phyloP scores from a whole-genome alignment of 768 basidiomycete species.

The Pleurotus tuoliensis region DNA sequence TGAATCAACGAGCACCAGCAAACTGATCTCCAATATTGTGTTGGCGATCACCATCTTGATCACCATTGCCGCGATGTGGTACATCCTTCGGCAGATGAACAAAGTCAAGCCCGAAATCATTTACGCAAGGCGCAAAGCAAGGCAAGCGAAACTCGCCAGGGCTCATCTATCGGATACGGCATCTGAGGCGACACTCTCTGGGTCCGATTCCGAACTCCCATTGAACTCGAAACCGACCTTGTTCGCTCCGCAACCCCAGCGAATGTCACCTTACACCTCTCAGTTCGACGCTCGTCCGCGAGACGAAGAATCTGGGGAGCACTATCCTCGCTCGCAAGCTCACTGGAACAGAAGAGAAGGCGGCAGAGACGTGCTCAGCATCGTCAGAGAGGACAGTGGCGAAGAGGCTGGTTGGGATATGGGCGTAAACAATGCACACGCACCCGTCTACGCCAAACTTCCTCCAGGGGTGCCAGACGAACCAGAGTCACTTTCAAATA shows the following conservation, averaged over 20 bases:
- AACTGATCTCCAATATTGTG: slow-evolving; percentile 66
- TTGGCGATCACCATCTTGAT: slow-evolving; percentile 65
- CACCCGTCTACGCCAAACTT: not conserved
- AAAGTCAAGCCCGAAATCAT: slow-evolving; percentile 64
- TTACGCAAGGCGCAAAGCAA: slow-evolving; percentile 66
- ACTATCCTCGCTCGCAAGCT: slow-evolving; percentile 11
- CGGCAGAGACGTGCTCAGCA: not conserved
- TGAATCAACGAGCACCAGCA: slow-evolving; percentile 40
- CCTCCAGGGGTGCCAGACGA: not conserved
- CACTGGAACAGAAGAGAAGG: not conserved
- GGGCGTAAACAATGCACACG: not conserved
- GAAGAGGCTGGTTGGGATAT: slow-evolving; percentile 12
- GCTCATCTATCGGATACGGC: slow-evolving; percentile 16
- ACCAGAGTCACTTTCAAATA: not conserved
- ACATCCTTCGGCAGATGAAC: slow-evolving; percentile 71
- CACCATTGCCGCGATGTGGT: slow-evolving; percentile 80
- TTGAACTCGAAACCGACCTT: slow-evolving; percentile 22
- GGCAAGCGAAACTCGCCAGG: slow-evolving; percentile 50
- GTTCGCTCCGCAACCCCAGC: slow-evolving; percentile 1
- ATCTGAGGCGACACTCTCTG: slow-evolving; percentile 11
- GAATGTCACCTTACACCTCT: not conserved
- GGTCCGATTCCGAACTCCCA: slow-evolving; percentile 5
- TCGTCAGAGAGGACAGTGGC: slow-evolving; percentile 9
- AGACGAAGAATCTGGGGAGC: not conserved
- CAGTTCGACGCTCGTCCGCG: not conserved